Conservation (phyloP, 192 early-diverging fungal species). For the Linnemannia schmuckeri region DNA sequence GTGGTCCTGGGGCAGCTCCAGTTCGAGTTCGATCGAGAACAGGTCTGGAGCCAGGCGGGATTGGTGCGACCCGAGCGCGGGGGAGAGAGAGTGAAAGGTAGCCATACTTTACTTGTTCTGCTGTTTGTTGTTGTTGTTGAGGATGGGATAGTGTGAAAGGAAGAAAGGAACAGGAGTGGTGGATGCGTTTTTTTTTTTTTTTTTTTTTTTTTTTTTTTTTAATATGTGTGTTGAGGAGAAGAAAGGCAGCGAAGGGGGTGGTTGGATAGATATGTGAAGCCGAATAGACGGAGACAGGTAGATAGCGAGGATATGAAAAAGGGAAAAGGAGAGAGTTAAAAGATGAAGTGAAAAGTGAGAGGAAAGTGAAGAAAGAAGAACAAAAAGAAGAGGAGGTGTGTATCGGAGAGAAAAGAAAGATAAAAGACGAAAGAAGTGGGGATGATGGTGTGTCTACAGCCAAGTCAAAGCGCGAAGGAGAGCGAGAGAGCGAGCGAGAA, state of each 20-base stretch:
- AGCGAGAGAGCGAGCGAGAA: neutral
- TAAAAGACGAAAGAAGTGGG: neutral
- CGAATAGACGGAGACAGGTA: no score
- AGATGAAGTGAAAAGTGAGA: neutral
- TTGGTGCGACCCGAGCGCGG: constrained; percentile 41
- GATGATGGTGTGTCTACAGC: constrained; percentile 10
- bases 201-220: no score
- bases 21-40: constrained; percentile 41
- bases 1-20: constrained; percentile 37
- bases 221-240: no score
- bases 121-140: neutral
- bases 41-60: constrained; percentile 33
- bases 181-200: no score
- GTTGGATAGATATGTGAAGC: neutral
- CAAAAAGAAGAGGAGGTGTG: neutral
- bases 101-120: constrained; percentile 23
- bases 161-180: neutral
- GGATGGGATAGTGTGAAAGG: neutral
- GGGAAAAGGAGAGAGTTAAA: neutral
- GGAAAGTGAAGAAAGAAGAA: neutral
- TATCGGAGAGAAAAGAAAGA: neutral
- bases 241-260: neutral
- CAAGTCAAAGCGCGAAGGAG: neutral
- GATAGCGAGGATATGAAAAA: neutral
- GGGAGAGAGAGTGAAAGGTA: constrained; percentile 39